These are phyloP conservation scores for Colletotrichum lini DNA, from an alignment of 2,329 filamentous ascomycete genomes.

Conservation along the genomic window DNA sequence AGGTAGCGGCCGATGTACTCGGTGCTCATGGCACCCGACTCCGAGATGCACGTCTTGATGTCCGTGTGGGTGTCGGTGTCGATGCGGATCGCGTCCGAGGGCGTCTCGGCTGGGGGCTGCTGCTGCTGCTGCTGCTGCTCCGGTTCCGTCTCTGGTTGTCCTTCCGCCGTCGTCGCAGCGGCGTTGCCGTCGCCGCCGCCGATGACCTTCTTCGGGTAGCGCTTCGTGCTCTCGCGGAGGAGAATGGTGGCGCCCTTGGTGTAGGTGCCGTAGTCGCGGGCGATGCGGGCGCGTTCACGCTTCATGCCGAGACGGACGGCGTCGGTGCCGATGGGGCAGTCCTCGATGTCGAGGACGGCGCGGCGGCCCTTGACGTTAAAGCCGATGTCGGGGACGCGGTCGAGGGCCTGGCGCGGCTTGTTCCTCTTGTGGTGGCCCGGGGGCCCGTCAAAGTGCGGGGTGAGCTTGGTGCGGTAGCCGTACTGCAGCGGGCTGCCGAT, in stretches of 20 bases:
- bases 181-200: conserved; percentile 51
- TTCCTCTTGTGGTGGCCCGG: conserved; percentile 67
- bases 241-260: conserved; percentile 88
- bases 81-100: conserved; percentile 62
- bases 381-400: conserved; percentile 83
- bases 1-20: conserved; percentile 90
- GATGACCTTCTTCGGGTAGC: conserved; percentile 68
- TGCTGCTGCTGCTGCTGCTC: conserved; percentile 43
- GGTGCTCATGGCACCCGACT: conserved; percentile 84
- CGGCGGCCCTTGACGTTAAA: conserved; percentile 90
- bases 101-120: conserved; percentile 47
- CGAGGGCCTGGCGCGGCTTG: conserved; percentile 64
- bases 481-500: conserved; percentile 93
- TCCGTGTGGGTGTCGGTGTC: conserved; percentile 76
- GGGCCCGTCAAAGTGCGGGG: conserved; percentile 92
- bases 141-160: too few relatives aligned
- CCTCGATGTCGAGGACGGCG: conserved; percentile 91
- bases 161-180: conserved; percentile 63
- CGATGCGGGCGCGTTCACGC: conserved; percentile 83
- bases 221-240: conserved; percentile 85
- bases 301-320: conserved; percentile 85
- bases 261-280: conserved; percentile 78
- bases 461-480: conserved; percentile 96
- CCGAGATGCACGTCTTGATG: conserved; percentile 89
- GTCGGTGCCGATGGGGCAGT: conserved; percentile 94